phyloP scores from a whole-genome alignment of 1,284 basidiomycete genomes.

The Ganoderma sp. region DNA sequence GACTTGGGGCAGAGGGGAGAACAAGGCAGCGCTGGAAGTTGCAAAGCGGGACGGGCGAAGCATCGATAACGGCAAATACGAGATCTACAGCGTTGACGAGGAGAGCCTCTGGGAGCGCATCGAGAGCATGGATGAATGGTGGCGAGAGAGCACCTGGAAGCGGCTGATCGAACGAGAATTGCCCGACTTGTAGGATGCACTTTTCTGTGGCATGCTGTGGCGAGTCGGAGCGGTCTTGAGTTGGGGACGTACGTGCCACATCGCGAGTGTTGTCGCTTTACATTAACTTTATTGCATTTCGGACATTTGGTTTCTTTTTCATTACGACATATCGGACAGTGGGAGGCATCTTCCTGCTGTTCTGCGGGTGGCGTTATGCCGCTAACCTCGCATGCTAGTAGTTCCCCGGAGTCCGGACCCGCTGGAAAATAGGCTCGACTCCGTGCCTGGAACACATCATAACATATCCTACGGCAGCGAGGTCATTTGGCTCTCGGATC shows the following conservation, averaged over 20 bases:
- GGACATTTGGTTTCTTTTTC: neutral
- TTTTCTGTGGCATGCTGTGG: neutral
- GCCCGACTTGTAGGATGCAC: conserved; percentile 69
- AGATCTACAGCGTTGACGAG: conserved; percentile 87
- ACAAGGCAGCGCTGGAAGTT: conserved; percentile 83
- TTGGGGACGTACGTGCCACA: conserved; percentile 6
- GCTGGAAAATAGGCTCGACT: conserved; percentile 1
- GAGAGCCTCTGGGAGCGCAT: conserved; percentile 82
- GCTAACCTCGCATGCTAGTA: neutral
- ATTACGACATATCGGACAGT: neutral
- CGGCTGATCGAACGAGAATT: conserved; percentile 85
- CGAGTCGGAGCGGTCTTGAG: neutral
- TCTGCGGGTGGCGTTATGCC: neutral
- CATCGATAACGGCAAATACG: conserved; percentile 80
- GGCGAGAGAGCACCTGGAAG: conserved; percentile 91
- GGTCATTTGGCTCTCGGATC: neutral
- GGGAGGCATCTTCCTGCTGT: neutral
- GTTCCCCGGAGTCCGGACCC: conserved; percentile 1
- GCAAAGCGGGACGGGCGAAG: conserved; percentile 67
- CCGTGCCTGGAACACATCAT: conserved; percentile 2
- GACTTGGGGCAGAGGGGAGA: conserved; percentile 66
- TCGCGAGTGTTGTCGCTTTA: conserved; percentile 13
- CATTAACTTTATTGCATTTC: conserved; percentile 27
- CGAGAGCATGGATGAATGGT: conserved; percentile 86
- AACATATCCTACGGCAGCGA: neutral